Evolutionary conservation across 2,329 filamentous ascomycete species (phyloP), one percentile per base, ranked within the genome.

Genomic region (Xylariales sp.): DNA sequence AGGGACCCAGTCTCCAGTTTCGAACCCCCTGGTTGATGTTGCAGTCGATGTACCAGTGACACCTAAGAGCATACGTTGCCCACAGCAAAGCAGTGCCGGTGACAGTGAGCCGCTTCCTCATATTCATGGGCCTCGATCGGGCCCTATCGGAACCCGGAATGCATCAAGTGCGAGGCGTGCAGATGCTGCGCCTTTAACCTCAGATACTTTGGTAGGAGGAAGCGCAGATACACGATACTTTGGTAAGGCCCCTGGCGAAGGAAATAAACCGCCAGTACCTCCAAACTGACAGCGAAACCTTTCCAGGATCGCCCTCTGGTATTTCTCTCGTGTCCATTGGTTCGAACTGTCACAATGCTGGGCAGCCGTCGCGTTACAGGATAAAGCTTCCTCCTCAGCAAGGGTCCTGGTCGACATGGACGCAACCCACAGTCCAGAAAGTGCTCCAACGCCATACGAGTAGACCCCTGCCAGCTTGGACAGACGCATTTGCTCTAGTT

Each of bases 351-450:
- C 20, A 17, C 12, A 14, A 27, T 7, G 13, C 20, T 10, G 33
- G 17, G 5, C 6, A 20, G 19, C 18, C 33, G 19, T 15, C 20
- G 15, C 31, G n/a, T n/a, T 18, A 21, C 12, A 7, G n/a, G 4
- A n/a, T 14, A 19, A 11, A 33, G 5, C 17, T n/a, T 24, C 19
- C 18, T 17, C n/a, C 27, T 13, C n/a, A 25, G 21, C 21, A 35
- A 15, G 31, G 31, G 11, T 35, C 33, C 4, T 35, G 33, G 33
- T 35, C 33, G 3, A 6, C 21, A 25, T 35, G 33, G 33, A 35
- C 20, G 5, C 33, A 35, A 14, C 14, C 33, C 4, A 6, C 33
- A 6, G 6, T 35, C n/a, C 20, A 35, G 10, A 21, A 17, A 5
- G n/a, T 25, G n/a, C 21, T 35, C 10, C 15, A 27, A 12, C 24